Evolutionary conservation across 768 basidiomycete genomes (phyloP), one percentile per base, ranked within the genome.

Genomic region (Lactarius hengduanensis): DNA sequence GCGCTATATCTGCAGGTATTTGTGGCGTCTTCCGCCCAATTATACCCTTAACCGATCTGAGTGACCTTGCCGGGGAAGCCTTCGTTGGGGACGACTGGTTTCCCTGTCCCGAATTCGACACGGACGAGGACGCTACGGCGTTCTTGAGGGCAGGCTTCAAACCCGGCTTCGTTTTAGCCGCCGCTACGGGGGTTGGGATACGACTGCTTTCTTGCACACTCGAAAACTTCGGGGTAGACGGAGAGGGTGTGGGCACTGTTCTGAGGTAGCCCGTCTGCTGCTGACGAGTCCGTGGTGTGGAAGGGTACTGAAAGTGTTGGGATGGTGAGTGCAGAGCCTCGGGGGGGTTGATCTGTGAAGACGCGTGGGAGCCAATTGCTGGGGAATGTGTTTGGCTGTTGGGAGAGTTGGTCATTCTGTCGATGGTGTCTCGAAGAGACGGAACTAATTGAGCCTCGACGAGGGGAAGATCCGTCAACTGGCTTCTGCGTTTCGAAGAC

Each of bases 381-480:
- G 22, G 68, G 55, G 41, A 62, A 22, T 61, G 63, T 15, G 41
- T 65, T 55, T 30, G 30, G 34, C 41, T 57, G 58, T 55, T 66
- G 16, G 70, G 64, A 9, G 74, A 72, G 32, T 72, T 72, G 2
- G 90, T 91, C 90, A 91, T 92, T 56, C 84, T 83, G 70, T 87
- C 83, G 43, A 92, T 82, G 0, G 90, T 92, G 63, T 91, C 89
- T 50, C 84, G 80, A 41, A 92, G 78, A 20, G 88, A 87, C 10
- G 90, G 90, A 43, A 91, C 74, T 4, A 91, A 78, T 32, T 88
- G 83, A 0, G 84, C 78, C 68, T 92, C 89, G 36, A 90, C 73
- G 32, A 86, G 77, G 7, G 86, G 84, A 4, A 90, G 76, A 60
- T 84, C 84, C 13, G 76, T 78, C 20, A 84, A 75, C 61, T 83